Base-by-base conservation (phyloP, 2,329 filamentous ascomycete genomes). In the Sarocladium kiliense region DNA sequence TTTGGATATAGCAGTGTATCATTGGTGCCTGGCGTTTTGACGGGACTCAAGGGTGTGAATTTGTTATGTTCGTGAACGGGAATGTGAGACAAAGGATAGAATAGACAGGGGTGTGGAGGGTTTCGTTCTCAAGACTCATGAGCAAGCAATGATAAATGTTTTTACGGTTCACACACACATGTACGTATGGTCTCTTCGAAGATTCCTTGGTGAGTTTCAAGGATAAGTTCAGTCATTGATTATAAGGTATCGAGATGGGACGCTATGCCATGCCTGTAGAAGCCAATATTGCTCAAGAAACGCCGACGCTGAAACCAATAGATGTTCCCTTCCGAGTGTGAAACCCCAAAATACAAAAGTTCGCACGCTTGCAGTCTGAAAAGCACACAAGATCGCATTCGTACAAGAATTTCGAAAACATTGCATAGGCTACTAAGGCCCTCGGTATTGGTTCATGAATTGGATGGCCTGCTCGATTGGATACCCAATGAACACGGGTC, bases 401-500 rank as follows among this genome's bases (percentile, higher is more conserved):
- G 53, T 54, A 53, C 54, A 54, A 53, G 41, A 58, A 56, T 45
- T 30, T 21, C 34, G 54, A 53, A 34, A 26, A 32, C 2, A 21
- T 67, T 27, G 23, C 9, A 21, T 18, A 9, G 25, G 18, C 47
- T 49, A 66, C 60, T 62, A 61, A 50, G 55, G 61, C 55, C 63
- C 62, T 63, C 67, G 77, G 57, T 77, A 79, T 55, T 83, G 77
- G 61, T 88, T 85, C 75, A 95, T 80, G 53, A 95, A 79, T 55
- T 82, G 78, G 23, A 89, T 81, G n/a, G 89, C 88, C 66, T 95
- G 86, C 57, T 95, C 89, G 58, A 91, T 81, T 10, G 87, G 85
- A 65, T 96, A 97, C 0, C 93, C 93, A 63, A 97, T 90, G 65
- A 97, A 97, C 0, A 97, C 91, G 0, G 93, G 93, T 0, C 93